phyloP scores from a whole-genome alignment of 1,284 basidiomycete genomes.

The Apiotrichum akiyoshidainum region DNA sequence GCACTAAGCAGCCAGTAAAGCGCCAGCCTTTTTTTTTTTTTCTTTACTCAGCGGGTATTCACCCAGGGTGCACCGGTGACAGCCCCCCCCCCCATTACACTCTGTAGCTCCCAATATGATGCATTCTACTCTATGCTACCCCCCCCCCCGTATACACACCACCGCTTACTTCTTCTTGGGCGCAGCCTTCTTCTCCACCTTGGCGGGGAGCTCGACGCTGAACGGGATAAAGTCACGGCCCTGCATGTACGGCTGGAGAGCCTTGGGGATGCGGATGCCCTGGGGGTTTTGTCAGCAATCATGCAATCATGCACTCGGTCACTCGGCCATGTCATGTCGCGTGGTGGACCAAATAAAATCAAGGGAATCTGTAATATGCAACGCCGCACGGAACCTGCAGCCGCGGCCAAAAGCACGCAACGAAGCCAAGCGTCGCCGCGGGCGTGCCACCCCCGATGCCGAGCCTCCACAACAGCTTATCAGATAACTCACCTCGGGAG shows the following conservation, averaged over 20 bases:
- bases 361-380: constrained; percentile 58
- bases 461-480: not conserved
- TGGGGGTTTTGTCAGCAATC: constrained; percentile 55
- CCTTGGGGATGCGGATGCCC: constrained; percentile 85
- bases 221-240: constrained; percentile 89
- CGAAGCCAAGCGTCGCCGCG: no score
- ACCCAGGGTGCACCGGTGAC: no score
- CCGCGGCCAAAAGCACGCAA: no score
- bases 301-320: constrained; percentile 58
- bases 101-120: no score
- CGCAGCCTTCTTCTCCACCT: constrained; percentile 41
- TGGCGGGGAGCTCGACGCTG: constrained; percentile 47
- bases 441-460: no score
- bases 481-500: constrained; percentile 71
- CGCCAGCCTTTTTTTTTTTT: no score
- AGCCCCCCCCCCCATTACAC: no score
- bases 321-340: not conserved
- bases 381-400: no score
- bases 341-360: no score
- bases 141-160: not conserved
- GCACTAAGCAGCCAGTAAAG: no score
- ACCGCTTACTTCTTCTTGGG: constrained; percentile 30
- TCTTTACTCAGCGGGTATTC: no score
- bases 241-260: constrained; percentile 89
- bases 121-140: not conserved